A percentile compares a stretch with the other conserved stretches of the same genome.
phyloP scores from a whole-genome alignment of 345 rosid genomes.

The Euphorbia lathyris region DNA sequence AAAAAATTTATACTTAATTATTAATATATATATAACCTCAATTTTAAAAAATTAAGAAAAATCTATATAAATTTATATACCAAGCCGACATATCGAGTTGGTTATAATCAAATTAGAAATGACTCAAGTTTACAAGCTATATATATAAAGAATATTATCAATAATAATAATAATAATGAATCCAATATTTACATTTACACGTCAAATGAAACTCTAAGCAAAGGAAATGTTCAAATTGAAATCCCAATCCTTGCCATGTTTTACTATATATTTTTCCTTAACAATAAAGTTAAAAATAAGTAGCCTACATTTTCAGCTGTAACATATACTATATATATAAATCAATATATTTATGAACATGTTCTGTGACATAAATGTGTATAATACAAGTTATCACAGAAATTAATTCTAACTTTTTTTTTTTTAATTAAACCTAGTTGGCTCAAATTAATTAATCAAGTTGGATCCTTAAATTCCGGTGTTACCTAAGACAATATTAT shows the following conservation, averaged over 20 bases:
- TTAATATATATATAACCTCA: too few species aligned
- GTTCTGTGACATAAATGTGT: neutral
- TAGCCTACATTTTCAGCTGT: neutral
- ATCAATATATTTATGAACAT: neutral
- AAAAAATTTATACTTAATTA: too few species aligned
- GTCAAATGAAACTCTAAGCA: neutral
- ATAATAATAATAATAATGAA: neutral
- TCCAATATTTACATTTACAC: neutral
- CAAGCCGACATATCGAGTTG: neutral
- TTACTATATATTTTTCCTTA: neutral
- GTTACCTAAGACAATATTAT: neutral
- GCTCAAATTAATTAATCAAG: neutral
- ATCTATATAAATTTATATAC: neutral
- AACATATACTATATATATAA: neutral
- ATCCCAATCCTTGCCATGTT: neutral
- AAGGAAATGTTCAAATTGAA: neutral
- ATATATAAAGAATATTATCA: neutral
- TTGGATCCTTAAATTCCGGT: conserved; percentile 29
- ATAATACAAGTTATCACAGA: neutral
- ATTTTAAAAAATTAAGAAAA: neutral
- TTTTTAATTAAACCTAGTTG: neutral
- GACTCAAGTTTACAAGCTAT: neutral
- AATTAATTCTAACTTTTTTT: neutral
- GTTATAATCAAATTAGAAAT: neutral
- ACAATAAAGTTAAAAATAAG: neutral